These are phyloP conservation scores for Calonectria hawksworthii DNA, from an alignment of 2,329 filamentous ascomycete genomes.

Conservation along the genomic window DNA sequence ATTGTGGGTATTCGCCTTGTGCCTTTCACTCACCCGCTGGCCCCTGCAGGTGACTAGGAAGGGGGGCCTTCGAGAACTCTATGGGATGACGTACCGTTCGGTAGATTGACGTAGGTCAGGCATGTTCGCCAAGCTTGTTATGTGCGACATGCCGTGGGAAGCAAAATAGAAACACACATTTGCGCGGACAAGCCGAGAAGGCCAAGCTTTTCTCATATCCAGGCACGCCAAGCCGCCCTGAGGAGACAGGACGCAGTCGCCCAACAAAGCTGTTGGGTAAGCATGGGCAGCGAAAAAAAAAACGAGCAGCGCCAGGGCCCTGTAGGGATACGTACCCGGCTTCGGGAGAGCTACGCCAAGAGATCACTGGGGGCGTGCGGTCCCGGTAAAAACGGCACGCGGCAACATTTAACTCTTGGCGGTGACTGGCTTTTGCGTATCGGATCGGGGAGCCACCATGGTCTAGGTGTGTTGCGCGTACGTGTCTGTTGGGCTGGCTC, in stretches of 20 bases:
- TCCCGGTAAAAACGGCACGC: slow-evolving; percentile 21
- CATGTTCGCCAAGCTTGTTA: not conserved
- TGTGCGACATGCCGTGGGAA: not conserved
- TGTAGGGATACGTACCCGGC: not conserved
- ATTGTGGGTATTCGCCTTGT: not conserved
- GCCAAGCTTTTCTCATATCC: not conserved
- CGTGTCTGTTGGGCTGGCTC: not conserved
- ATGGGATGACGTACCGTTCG: not conserved
- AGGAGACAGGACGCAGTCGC: not conserved
- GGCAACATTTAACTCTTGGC: slow-evolving; percentile 4
- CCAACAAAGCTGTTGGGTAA: not conserved
- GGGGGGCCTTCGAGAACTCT: not conserved
- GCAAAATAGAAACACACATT: not conserved
- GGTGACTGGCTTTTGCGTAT: slow-evolving; percentile 15
- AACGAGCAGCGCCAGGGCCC: not conserved
- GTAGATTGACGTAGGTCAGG: not conserved
- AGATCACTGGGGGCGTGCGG: slow-evolving; percentile 5
- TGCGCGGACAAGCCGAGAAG: not conserved
- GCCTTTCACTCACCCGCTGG: not conserved
- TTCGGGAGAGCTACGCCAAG: slow-evolving; percentile 8
- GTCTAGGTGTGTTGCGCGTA: not conserved
- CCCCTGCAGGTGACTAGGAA: not conserved
- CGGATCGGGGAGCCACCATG: not conserved
- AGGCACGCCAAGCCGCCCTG: not conserved
- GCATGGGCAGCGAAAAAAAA: not conserved